Percentiles rank a stretch among this genome's conserved stretches.
These are phyloP conservation scores for Talaromyces sp. DNA, from an alignment of 2,329 filamentous ascomycete species.

Conservation along the genomic window DNA sequence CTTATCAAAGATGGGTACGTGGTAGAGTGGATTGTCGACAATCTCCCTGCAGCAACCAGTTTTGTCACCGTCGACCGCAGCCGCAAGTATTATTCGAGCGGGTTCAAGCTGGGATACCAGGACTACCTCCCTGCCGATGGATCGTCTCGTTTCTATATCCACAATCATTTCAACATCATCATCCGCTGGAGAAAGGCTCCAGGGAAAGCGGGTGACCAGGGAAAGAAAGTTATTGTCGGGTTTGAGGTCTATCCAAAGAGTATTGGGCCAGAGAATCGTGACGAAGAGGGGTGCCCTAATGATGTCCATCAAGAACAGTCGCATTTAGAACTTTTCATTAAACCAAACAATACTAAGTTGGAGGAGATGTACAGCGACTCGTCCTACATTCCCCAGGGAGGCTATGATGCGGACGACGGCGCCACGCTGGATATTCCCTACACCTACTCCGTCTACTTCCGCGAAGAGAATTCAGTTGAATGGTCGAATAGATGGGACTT, in stretches of 20 bases:
- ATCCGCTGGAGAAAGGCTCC: slow-evolving; percentile 70
- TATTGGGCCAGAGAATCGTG: slow-evolving; percentile 58
- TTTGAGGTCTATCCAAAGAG: slow-evolving; percentile 91
- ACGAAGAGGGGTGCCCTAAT: slow-evolving; percentile 61
- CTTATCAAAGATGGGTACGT: slow-evolving; percentile 75
- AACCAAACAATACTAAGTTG: slow-evolving; percentile 55
- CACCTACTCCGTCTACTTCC: slow-evolving; percentile 86
- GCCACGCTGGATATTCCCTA: slow-evolving; percentile 70
- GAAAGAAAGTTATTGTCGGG: slow-evolving; percentile 75
- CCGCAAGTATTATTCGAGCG: slow-evolving; percentile 81
- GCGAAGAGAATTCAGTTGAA: slow-evolving; percentile 72
- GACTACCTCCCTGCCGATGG: slow-evolving; percentile 58
- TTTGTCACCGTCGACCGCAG: slow-evolving; percentile 82
- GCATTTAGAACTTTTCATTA: slow-evolving; percentile 64
- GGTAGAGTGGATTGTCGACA: slow-evolving; percentile 92
- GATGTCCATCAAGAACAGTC: slow-evolving; percentile 59
- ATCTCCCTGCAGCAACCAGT: slow-evolving; percentile 80
- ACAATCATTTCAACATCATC: slow-evolving; percentile 85
- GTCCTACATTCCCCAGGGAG: slow-evolving; percentile 54
- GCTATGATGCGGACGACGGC: slow-evolving; percentile 56
- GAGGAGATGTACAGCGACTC: slow-evolving; percentile 53
- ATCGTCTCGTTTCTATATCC: slow-evolving; percentile 65
- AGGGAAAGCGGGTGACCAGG: slow-evolving; percentile 61
- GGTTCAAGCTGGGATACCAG: slow-evolving; percentile 80
- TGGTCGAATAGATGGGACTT: slow-evolving; percentile 84